Evolutionary conservation across 2,329 filamentous ascomycete genomes (phyloP).

Genomic region (Botryotinia globosa): DNA sequence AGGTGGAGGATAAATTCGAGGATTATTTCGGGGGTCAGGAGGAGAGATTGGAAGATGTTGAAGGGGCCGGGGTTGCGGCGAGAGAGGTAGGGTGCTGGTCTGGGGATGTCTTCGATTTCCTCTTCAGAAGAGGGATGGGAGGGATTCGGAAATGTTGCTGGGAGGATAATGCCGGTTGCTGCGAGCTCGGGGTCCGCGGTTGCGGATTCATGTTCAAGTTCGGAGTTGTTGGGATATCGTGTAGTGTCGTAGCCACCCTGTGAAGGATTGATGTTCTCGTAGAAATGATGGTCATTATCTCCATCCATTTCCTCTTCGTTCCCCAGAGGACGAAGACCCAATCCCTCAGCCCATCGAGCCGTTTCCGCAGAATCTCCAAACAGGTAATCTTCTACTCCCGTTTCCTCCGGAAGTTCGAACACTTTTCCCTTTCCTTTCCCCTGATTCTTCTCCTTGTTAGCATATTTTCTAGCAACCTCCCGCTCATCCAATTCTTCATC

Average conservation of each 20-base stretch:
- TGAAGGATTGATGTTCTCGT: rapidly evolving
- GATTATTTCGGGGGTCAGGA: slow-evolving; percentile 1
- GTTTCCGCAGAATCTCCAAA: background rate
- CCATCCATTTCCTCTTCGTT: background rate
- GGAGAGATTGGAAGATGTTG: slow-evolving; percentile 1
- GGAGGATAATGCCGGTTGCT: background rate
- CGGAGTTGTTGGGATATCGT: background rate
- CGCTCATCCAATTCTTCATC: slow-evolving; percentile 3
- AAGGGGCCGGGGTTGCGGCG: background rate
- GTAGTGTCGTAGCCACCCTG: background rate
- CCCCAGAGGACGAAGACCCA: background rate
- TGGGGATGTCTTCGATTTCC: background rate
- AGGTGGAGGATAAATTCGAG: slow-evolving; percentile 1
- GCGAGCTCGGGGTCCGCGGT: background rate
- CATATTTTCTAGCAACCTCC: background rate
- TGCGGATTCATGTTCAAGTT: background rate
- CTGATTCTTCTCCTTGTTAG: background rate
- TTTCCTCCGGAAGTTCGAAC: background rate
- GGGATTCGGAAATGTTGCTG: background rate
- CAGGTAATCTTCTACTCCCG: background rate
- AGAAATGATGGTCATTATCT: background rate
- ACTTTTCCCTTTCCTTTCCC: background rate
- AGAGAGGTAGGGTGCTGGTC: background rate
- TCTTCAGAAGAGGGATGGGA: background rate
- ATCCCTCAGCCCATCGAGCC: background rate